Evolutionary conservation across 1,139 yeast species (phyloP), one percentile per base, ranked within the genome.

Genomic region (Debaryomyces sp.): DNA sequence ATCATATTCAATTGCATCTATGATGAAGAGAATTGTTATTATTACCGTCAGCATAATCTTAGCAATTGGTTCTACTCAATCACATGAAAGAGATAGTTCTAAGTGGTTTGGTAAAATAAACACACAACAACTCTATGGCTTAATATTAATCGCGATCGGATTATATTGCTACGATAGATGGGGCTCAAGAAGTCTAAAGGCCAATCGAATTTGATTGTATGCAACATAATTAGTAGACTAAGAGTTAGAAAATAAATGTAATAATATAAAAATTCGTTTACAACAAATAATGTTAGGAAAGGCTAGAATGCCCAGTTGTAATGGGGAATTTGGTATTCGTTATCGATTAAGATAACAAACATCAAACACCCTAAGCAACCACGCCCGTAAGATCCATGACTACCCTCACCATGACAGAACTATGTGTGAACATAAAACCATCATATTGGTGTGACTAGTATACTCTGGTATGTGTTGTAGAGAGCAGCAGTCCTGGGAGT

Each of bases 381-480:
- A 64, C 67, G 75, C 77, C 78, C 76, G 75, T 63, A 64, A 56
- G 49, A 58, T 68, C 78, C 78, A 54, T 68, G 72, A 73, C 78
- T 71, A 72, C 71, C 68, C 68, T 46, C 57, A 55, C 51, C 54
- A 46, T 39, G 42, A 27, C 22, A 33, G 37, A 34, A 22, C 18
- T 23, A 42, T 37, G 27, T 36, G 39, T 23, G 29, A 39, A 27
- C 40, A 24, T 43, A 21, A 23, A 33, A 6, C 22, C 10, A 30
- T 27, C 38, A 18, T 32, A 21, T 41, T 23, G 41, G 49, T 50
- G 52, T 50, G 65, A 61, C 70, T 70, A 71, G 78, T 72, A 51
- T 67, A 66, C 79, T 76, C 71, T 75, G 60, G 80, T 62, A 73
- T 72, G 75, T 64, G 80, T 76, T 76, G 80, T 76, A 76, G 81